phyloP scores from a whole-genome alignment of 805 yeast species.

The Lipomyces yamadae region DNA sequence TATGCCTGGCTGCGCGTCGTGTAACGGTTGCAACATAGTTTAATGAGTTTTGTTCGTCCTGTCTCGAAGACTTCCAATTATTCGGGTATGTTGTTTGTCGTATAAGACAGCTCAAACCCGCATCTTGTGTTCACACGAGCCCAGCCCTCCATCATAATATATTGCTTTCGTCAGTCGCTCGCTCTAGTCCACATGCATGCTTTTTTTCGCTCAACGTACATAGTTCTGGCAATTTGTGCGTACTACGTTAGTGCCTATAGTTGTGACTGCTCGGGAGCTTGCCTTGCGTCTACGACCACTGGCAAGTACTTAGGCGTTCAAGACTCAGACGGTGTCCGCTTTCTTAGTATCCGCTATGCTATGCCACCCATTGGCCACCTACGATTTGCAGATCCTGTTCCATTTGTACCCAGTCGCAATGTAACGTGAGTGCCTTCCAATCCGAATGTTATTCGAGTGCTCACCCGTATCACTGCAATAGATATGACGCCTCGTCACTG shows the following conservation, averaged over 20 bases:
- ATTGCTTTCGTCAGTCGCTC: not conserved
- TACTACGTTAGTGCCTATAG: slow-evolving; percentile 1
- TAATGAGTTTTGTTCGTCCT: not conserved
- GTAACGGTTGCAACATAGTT: not conserved
- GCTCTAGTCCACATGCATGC: slow-evolving; percentile 8
- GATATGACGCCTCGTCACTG: slow-evolving; percentile 28
- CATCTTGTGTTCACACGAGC: not conserved
- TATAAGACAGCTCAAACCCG: not conserved
- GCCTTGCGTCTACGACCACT: slow-evolving; percentile 31
- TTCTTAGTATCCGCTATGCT: slow-evolving; percentile 35
- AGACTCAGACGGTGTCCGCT: slow-evolving; percentile 25
- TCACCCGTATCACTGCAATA: not conserved
- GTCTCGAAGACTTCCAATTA: not conserved
- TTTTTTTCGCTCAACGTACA: slow-evolving; percentile 3
- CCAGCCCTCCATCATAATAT: not conserved
- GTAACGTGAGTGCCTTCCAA: slow-evolving; percentile 11
- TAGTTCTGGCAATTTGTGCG: slow-evolving; percentile 11
- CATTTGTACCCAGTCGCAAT: slow-evolving; percentile 14
- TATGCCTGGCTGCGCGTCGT: not conserved
- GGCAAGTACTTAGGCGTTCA: slow-evolving; percentile 27
- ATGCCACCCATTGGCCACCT: slow-evolving; percentile 28
- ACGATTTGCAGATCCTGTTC: slow-evolving; percentile 31
- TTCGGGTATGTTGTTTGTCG: not conserved
- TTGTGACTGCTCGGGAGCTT: slow-evolving; percentile 24
- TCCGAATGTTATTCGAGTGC: not conserved